Conservation (phyloP, 169 alveolate genomes). For the Plasmodium gonderi region DNA sequence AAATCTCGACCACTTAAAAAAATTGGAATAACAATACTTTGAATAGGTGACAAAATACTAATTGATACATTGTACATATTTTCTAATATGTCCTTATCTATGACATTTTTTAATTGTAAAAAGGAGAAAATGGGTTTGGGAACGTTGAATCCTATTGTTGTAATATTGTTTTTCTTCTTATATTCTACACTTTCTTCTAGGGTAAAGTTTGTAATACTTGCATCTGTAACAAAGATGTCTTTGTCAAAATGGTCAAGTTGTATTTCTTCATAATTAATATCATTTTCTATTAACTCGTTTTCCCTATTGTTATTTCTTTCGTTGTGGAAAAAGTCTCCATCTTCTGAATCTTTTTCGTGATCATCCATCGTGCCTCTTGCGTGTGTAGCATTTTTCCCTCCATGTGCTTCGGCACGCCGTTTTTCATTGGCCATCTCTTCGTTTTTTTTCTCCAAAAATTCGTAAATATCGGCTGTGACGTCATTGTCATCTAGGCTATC, state of each 20-base stretch:
- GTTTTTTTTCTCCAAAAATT: constrained; percentile 45
- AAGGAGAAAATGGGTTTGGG: constrained; percentile 67
- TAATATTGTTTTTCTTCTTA: constrained; percentile 66
- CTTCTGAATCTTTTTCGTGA: background rate
- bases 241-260: constrained; percentile 13
- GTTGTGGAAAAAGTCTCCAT: background rate
- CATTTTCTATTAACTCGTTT: constrained; percentile 6
- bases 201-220: constrained; percentile 23
- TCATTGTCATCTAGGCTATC: constrained; percentile 69
- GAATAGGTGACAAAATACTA: constrained; percentile 45
- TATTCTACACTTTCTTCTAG: constrained; percentile 72
- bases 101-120: constrained; percentile 57
- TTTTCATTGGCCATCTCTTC: constrained; percentile 20
- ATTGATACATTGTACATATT: constrained; percentile 46
- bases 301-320: constrained; percentile 2
- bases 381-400: background rate
- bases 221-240: constrained; percentile 53
- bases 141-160: constrained; percentile 54
- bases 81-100: constrained; percentile 32
- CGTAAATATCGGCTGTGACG: constrained; percentile 73
- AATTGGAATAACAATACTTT: constrained; percentile 78
- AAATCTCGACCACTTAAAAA: constrained; percentile 92
- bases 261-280: constrained; percentile 41
- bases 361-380: background rate
- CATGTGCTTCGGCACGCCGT: background rate